A percentile compares a stretch with the other conserved stretches of the same genome.
Evolutionary conservation across 768 basidiomycete genomes (phyloP).

Genomic region (Lactarius sp.): DNA sequence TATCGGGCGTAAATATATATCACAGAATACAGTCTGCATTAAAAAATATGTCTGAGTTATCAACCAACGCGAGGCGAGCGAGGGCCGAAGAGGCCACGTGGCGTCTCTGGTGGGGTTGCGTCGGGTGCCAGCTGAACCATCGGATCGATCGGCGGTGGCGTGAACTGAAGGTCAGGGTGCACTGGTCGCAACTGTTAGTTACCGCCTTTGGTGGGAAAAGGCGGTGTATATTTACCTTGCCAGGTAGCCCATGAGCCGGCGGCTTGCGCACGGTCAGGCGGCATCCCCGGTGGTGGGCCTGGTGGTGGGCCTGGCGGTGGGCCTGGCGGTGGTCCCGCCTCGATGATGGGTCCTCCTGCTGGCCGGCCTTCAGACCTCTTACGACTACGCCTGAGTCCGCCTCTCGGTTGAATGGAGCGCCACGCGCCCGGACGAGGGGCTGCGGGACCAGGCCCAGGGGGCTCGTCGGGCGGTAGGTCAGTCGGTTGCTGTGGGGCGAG

Average conservation of each 20-base stretch:
- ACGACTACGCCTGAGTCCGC: conserved; percentile 21
- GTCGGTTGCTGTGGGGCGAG: conserved; percentile 21
- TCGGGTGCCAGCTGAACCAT: conserved; percentile 54
- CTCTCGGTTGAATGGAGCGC: conserved; percentile 25
- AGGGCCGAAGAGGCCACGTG: conserved; percentile 69
- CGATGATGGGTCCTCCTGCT: conserved; percentile 13
- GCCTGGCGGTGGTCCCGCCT: background rate
- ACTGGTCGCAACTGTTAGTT: conserved; percentile 38
- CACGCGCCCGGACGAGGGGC: conserved; percentile 27
- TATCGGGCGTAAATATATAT: conserved; percentile 1
- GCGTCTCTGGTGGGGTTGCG: conserved; percentile 39
- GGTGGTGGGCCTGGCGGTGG: conserved; percentile 8
- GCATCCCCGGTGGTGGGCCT: conserved; percentile 5
- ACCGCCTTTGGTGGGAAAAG: background rate
- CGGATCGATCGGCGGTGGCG: conserved; percentile 56
- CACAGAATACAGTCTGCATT: background rate
- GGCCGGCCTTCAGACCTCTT: conserved; percentile 22
- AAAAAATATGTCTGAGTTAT: background rate
- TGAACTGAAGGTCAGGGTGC: conserved; percentile 50
- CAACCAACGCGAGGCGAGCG: conserved; percentile 47
- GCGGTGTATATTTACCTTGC: conserved; percentile 35
- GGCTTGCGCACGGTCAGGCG: conserved; percentile 26
- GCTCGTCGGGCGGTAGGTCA: conserved; percentile 27
- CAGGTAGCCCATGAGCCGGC: conserved; percentile 40
- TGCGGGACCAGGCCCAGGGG: conserved; percentile 27